Conservation (phyloP, 495 filamentous ascomycete genomes). For the Annulohypoxylon nitens region DNA sequence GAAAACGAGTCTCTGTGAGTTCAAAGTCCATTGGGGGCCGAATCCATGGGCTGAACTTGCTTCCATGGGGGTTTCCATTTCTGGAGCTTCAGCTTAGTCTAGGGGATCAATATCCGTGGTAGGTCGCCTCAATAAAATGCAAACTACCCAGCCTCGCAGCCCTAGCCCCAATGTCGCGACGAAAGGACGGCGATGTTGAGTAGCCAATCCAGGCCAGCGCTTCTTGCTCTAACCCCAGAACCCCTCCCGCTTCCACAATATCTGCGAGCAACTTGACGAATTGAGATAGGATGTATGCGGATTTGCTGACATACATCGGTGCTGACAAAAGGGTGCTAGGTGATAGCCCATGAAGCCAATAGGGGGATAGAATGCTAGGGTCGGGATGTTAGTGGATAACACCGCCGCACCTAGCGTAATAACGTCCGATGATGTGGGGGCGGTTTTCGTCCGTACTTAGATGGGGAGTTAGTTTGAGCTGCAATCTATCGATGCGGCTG, state of each 20-base stretch:
- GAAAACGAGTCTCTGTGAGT: not conserved
- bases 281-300: not conserved
- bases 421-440: not conserved
- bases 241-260: not conserved
- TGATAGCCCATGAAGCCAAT: not conserved
- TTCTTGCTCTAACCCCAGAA: not conserved
- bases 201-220: not conserved
- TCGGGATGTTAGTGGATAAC: not conserved
- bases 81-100: not conserved
- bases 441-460: not conserved
- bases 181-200: not conserved
- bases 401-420: not conserved
- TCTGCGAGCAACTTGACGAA: constrained; percentile 2
- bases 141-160: constrained; percentile 1
- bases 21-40: not conserved
- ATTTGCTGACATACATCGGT: not conserved
- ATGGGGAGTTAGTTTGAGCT: not conserved
- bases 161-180: not conserved
- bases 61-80: not conserved
- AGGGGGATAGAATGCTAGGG: not conserved
- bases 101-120: not conserved
- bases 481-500: constrained; percentile 11
- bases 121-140: not conserved
- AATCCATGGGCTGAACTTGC: not conserved
- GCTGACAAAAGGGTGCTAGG: not conserved